phyloP scores from a whole-genome alignment of 2,329 filamentous ascomycete genomes.

The Helotiales sp. region DNA sequence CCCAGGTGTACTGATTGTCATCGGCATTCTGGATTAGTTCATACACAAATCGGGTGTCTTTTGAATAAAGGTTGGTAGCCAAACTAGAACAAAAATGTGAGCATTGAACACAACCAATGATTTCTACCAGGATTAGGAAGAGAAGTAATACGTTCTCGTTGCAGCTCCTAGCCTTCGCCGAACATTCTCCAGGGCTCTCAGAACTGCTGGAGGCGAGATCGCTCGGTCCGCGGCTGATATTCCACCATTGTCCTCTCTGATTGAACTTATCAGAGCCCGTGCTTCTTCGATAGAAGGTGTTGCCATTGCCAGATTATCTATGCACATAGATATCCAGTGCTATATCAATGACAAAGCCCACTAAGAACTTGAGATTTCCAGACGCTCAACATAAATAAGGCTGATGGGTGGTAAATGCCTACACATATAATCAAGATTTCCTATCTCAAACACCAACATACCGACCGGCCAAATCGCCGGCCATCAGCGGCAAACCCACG shows the following conservation, averaged over 20 bases:
- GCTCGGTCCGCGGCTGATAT: neutral
- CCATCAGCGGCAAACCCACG: too few species aligned
- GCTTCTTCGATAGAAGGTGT: neutral
- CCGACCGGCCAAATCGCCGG: too few species aligned
- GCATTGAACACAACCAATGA: too few species aligned
- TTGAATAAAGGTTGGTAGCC: neutral
- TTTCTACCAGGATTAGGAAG: too few species aligned
- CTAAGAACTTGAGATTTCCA: too few species aligned
- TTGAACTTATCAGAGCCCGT: neutral
- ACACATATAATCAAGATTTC: too few species aligned
- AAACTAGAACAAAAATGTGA: neutral
- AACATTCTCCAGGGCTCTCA: neutral
- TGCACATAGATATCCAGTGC: too few species aligned
- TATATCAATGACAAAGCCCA: too few species aligned
- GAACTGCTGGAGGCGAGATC: neutral
- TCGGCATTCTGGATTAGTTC: slow-evolving; percentile 57
- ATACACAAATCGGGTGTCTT: slow-evolving; percentile 45
- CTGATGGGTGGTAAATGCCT: too few species aligned
- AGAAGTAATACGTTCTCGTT: neutral
- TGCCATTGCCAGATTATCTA: neutral
- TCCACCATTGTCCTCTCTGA: neutral
- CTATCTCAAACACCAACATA: too few species aligned
- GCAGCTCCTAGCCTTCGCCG: neutral
- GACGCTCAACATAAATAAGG: too few species aligned
- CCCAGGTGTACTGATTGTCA: slow-evolving; percentile 44